Evolutionary conservation across 768 basidiomycete genomes (phyloP), one percentile per base, ranked within the genome.

Genomic region (Boletellus sp.): DNA sequence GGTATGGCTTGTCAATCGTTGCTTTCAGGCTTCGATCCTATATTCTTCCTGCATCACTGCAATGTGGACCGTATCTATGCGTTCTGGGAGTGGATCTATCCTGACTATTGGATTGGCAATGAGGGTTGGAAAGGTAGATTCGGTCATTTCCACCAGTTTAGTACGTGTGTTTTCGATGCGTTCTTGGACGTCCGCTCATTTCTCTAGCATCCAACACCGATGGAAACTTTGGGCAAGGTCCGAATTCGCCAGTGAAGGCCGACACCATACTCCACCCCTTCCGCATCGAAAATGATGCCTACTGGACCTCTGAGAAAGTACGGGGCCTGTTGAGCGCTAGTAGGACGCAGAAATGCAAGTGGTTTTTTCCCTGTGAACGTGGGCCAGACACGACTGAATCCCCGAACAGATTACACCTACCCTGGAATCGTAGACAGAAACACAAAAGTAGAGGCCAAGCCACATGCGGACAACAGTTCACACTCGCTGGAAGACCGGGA

Each of bases 51-150:
- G 22, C 59, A 60, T 33, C 59, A 60, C n/a, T 46, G 49, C 28
- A 60, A 57, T 23, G 47, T 60, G 13, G 59, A 60, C 15, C 58
- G 58, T 12, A 22, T 60, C 13, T 57, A 53, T 10, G 54, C 58
- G 3, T 53, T 60, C 32, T 60, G 58, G 59, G 59, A 60, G 45
- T 60, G 57, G 22, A 13, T 61, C 17, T 60, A 60, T 28, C 47
- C 59, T 4, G 4, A 60, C 0, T 61, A 60, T 36, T 61, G 59
- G 58, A 53, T 59, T 0, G 48, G 8, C 17, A 16, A 24, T 0
- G 3, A 28, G 2, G 58, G 58, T 17, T 59, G 58, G 58, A 53
- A 48, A 41, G 17, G 40, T 26, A 6, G 16, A 7, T 3, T 47
- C 9, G 54, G 59, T 16, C 19, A 48, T 1, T 46, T 3, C 8